These are phyloP conservation scores for Aspergillus sp. DNA, from an alignment of 2,329 filamentous ascomycete genomes.

Conservation along the genomic window DNA sequence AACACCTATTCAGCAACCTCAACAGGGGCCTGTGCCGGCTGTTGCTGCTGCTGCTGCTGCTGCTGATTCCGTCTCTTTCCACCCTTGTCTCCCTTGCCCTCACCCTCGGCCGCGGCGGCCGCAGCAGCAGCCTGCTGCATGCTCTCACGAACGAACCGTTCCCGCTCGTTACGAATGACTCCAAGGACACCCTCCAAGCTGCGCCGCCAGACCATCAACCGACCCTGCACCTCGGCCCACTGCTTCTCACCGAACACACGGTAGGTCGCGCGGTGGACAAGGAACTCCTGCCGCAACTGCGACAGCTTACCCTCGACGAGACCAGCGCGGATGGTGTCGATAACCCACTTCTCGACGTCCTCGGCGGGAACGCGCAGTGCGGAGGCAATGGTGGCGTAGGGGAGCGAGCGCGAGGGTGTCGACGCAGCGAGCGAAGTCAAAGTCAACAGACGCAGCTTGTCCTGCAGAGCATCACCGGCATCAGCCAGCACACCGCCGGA, in stretches of 20 bases:
- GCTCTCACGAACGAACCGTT: conserved; percentile 66
- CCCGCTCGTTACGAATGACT: conserved; percentile 73
- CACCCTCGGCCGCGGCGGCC: conserved; percentile 18
- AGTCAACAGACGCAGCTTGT: conserved; percentile 94
- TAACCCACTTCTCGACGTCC: conserved; percentile 97
- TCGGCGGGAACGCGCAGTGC: conserved; percentile 73
- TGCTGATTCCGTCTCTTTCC: conserved; percentile 25
- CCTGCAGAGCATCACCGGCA: conserved; percentile 69
- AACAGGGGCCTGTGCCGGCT: conserved; percentile 22
- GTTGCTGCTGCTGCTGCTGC: conserved; percentile 18
- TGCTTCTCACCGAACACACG: conserved; percentile 96
- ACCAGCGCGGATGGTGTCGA: conserved; percentile 92
- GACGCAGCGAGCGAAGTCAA: conserved; percentile 83
- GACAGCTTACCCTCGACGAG: conserved; percentile 95
- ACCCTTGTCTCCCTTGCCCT: conserved; percentile 14
- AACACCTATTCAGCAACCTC: conserved; percentile 24
- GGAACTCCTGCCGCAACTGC: conserved; percentile 85
- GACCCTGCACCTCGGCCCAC: conserved; percentile 88
- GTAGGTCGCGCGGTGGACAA: conserved; percentile 94
- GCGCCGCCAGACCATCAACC: conserved; percentile 84
- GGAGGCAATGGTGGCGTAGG: conserved; percentile 77
- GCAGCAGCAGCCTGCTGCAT: conserved; percentile 46
- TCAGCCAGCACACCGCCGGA: conserved; percentile 78
- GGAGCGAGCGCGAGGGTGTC: conserved; percentile 75
- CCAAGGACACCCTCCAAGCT: conserved; percentile 71